A percentile compares a stretch with the other conserved stretches of the same genome.
phyloP scores from a whole-genome alignment of 2,329 filamentous ascomycete species.

The Diplodia intermedia region DNA sequence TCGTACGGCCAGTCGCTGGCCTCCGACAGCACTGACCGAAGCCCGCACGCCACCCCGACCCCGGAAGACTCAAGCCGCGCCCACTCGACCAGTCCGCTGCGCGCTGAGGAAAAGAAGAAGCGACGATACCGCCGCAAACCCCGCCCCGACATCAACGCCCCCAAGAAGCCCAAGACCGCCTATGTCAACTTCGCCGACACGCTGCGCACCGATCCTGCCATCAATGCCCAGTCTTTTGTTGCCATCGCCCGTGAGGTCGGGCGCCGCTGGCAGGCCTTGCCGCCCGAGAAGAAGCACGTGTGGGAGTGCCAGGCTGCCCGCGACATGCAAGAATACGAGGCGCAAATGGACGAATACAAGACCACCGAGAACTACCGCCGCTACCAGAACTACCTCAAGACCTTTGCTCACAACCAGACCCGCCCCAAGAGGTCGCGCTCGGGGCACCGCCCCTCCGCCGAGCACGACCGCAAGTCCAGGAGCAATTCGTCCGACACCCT shows the following conservation, averaged over 20 bases:
- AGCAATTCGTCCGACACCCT: slow-evolving; percentile 22
- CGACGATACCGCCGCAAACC: slow-evolving; percentile 49
- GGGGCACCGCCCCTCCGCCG: background rate
- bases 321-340: slow-evolving; percentile 49
- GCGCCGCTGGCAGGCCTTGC: slow-evolving; percentile 47
- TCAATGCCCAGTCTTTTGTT: slow-evolving; percentile 48
- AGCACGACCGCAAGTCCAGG: slow-evolving; percentile 1
- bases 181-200: slow-evolving; percentile 53
- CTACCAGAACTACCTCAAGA: slow-evolving; percentile 46
- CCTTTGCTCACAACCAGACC: slow-evolving; percentile 43
- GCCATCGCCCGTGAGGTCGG: slow-evolving; percentile 50
- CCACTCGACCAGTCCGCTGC: slow-evolving; percentile 39
- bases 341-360: slow-evolving; percentile 50
- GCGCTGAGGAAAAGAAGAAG: slow-evolving; percentile 42
- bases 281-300: slow-evolving; percentile 45
- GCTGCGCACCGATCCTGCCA: slow-evolving; percentile 46
- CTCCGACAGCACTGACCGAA: slow-evolving; percentile 34
- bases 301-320: slow-evolving; percentile 50
- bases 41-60: slow-evolving; percentile 7
- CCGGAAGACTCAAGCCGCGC: slow-evolving; percentile 9
- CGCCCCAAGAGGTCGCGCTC: background rate
- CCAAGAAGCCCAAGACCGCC: slow-evolving; percentile 51
- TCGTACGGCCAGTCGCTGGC: slow-evolving; percentile 42
- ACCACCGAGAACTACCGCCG: slow-evolving; percentile 47
- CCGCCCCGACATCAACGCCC: slow-evolving; percentile 46